Base-by-base conservation (phyloP, 2,329 filamentous ascomycete species). In the Fusarium sp. region DNA sequence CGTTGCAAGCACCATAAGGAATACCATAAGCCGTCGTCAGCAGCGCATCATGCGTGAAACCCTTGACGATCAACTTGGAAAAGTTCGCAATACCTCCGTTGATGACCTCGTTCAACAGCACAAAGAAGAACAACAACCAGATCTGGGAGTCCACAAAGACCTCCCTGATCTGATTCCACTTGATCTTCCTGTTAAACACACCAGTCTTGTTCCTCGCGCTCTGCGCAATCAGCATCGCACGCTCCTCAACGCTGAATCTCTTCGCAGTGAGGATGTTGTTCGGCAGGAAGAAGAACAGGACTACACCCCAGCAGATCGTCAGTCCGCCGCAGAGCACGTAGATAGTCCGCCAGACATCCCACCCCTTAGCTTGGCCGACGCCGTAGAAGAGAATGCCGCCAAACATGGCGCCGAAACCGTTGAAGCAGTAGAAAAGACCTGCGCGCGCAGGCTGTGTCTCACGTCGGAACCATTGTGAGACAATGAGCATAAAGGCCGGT, bases 181-280 rank as follows among this genome's bases (percentile, higher is more conserved):
- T 86, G 77, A 88, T 85, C n/a, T 79, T 80, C 55, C 82, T 80
- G 73, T 85, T 87, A 23, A 86, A 81, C 18, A 88, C 82, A 25
- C 85, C 85, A 1, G 84, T 85, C 57, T 80, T 78, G 57, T 87
- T 84, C 2, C 82, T 78, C 5, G 82, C 87, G 42, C 93, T 86
- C 78, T 91, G 93, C 65, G 86, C 88, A 5, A 92, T 90, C 0
- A 87, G 91, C 54, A 89, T 83, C 19, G 76, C 77, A 4, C 77
- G 74, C 59, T 79, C 77, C 46, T 77, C 74, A 4, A 76, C 49
- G 0, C 70, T 75, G 58, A 68, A 78, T 2, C 73, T 59, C 65
- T 76, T 73, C 0, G 77, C 77, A 48, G 82, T 81, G 69, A 85
- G 79, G 27, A 84, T 84, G 6, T 82, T 84, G 70, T 88, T 83